Evolutionary conservation across 148 eudicot genomes (phyloP), one percentile per base, ranked within the genome.

Genomic region (Linanthus parryae): DNA sequence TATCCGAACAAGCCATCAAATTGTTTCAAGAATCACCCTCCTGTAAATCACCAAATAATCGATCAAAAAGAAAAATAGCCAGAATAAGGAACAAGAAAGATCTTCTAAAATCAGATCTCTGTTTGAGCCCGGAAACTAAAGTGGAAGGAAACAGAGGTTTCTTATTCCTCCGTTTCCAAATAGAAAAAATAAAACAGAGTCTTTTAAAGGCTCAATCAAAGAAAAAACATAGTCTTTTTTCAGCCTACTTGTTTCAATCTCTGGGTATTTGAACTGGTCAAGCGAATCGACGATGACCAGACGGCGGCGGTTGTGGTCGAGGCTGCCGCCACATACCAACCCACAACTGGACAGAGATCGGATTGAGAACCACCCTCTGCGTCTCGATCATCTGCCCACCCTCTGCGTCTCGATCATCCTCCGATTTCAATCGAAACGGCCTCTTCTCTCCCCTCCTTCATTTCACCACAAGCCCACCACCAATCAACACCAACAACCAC

Each of bases 241-340:
- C n/a, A 54, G 40, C 24, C 20, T 58, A 70, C 64, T 48, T 52
- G 40, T 9, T 27, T 41, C 42, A 62, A 34, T 44, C 30, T 23
- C 8, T 57, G 17, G 20, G 4, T 40, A 33, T 59, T 64, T 24
- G 39, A 27, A 22, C 29, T 44, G n/a, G 57, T 54, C 5, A 12
- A 2, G 4, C n/a, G 11, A 8, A 21, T 16, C 5, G 59, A 17
- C 1, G 59, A 54, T 10, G 58, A 22, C 3, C 50, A 43, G 10
- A 56, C 36, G 31, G 24, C n/a, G 33, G 17, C 11, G 61, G 73
- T 48, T 8, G 57, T 41, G 5, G 70, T 62, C 19, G 62, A 49
- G 9, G 51, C 52, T 15, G 63, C 57, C 7, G 69, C 69, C 51
- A 51, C 38, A n/a, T n/a, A n/a, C n/a, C n/a, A n/a, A n/a, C n/a